Evolutionary conservation across 1,284 basidiomycete genomes (phyloP), one percentile per base, ranked within the genome.

Genomic region (Trametes versicolor): DNA sequence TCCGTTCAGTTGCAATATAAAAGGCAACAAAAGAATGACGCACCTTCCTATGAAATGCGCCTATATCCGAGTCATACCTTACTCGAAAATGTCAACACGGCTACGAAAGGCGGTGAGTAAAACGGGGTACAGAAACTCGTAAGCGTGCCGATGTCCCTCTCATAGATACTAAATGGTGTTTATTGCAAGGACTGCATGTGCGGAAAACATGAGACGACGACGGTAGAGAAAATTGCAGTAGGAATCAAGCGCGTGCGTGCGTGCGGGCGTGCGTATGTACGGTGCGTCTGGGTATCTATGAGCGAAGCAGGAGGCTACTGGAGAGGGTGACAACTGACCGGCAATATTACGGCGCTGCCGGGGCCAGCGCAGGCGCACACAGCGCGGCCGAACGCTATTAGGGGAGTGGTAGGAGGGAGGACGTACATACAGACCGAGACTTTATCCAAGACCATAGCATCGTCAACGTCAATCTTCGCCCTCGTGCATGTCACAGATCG

Each of bases 371-470:
- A 9, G 48, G 41, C 21, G 45, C 32, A 29, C 19, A 41, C 51
- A 13, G n/a, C n/a, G 32, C n/a, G 47, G 52, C 39, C 48, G 43
- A 43, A 36, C 54, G 51, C 53, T 32, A 65, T 62, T 65, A 65
- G 45, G 61, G 39, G 13, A 17, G 39, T 21, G 27, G 51, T 45
- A 17, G 25, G 34, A 17, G n/a, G 32, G 19, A 32, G 21, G 12
- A 37, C 57, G 52, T 51, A 59, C 49, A 60, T 62, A 60, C 53
- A 59, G 32, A 48, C 48, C n/a, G 37, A 41, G 25, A 37, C 45
- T 41, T 48, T 55, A 83, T 67, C 58, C 54, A 25, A 48, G 37
- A 55, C 48, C 45, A 60, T 57, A n/a, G n/a, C 58, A 25, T 25
- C 41, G 17, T 17, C 60, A n/a, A 23, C 21, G 27, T 12, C 49